Base-by-base conservation (phyloP, 1,139 yeast species). In the Lodderomyces elongisporus region DNA sequence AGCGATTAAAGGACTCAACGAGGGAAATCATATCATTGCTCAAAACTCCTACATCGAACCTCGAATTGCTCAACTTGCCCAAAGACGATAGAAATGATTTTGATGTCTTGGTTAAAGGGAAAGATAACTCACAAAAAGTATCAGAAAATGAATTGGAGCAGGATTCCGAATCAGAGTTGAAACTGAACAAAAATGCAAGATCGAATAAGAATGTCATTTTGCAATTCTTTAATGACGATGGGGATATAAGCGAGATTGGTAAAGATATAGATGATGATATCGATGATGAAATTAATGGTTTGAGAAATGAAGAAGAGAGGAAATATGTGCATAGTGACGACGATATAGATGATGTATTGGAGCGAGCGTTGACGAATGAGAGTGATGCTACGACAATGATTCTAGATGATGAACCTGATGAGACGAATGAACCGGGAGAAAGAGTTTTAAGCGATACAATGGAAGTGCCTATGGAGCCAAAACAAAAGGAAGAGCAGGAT, bases 1-100 rank as follows among this genome's bases (percentile, higher is more conserved):
- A 56, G 32, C 68, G 61, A 37, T 55, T 69, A 34, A 58, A 67
- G 10, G 53, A 57, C 30, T 60, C 70, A 15, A 66, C 68, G 64
- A 59, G 54, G 36, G 74, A 69, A 38, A 63, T 69, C 6, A 56
- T 66, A 14, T 56, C 60, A 28, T 51, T 69, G 31, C 52, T 69
- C 28, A 60, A 62, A 41, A 58, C 67, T 5, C 74, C 73, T 1
- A 50, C 30, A 6, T 31, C 39, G 39, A 49, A 33, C 38, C 38
- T 34, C 35, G 48, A 52, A 29, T 47, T 47, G 25, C 40, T 57
- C 31, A 47, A 51, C 14, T 39, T 58, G 6, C 61, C 47, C n/a
- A 49, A 47, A 1, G 28, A 35, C 14, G 35, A 45, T 29, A 41
- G 45, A 7, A 38, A 40, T 16, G 46, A 43, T 22, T 38, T 36